Evolutionary conservation across 345 rosid species (phyloP), one percentile per base, ranked within the genome.

Genomic region (Hypericum androsaemum): DNA sequence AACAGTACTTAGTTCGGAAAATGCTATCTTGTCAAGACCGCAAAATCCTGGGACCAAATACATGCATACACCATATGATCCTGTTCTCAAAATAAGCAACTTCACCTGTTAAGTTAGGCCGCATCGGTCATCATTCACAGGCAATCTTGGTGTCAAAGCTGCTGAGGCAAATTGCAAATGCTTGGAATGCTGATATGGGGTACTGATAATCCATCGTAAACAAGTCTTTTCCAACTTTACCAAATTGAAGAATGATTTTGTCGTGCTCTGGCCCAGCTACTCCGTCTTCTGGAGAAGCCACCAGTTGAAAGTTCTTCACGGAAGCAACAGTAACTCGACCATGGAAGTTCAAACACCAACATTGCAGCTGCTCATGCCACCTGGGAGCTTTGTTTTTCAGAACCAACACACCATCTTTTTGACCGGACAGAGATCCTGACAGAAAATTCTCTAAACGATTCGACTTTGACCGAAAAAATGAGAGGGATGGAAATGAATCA

Each of bases 381-480:
- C 54, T 51, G n/a, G 54, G 54, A 11, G 41, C 37, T 10, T 51
- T 51, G 54, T 51, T 51, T 13, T 51, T 51, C 54, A 51, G 41
- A 35, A 51, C 54, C 41, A 51, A 51, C 7, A 57, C 58, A 37
- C 58, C 71, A 32, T 61, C 65, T 52, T 62, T 61, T 39, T 36
- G 66, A 61, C 35, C 11, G 42, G 50, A 40, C 37, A 61, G 41
- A 48, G 71, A 54, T 15, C 54, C 66, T 10, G 66, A 47, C 13
- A 10, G 37, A 49, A 47, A 59, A 12, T 58, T 57, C 14, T 61
- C 63, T 0, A 41, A 5, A 13, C 37, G 39, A 41, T 47, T 67
- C 52, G 71, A 67, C 49, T 47, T 61, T 36, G 71, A 61, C 43
- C 66, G 55, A 55, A 61, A 57, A 44, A 67, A 67, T 11, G 56